Evolutionary conservation across 2,329 filamentous ascomycete genomes (phyloP).

Genomic region (Fusarium graminum): DNA sequence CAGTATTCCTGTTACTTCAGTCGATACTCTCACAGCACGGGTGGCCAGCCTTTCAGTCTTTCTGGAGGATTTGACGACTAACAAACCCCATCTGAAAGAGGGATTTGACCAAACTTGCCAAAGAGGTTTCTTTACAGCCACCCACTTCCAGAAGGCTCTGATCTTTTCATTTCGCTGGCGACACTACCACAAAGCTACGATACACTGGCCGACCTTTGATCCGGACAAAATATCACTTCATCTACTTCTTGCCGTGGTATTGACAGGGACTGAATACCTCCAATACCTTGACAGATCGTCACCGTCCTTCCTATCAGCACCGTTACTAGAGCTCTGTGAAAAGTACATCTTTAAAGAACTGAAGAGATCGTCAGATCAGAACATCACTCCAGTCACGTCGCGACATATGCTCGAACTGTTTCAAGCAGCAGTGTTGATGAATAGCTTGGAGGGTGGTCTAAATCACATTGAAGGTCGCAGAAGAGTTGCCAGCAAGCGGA

Average conservation of each 20-base stretch:
- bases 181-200: constrained; percentile 14
- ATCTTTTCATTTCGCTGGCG: constrained; percentile 17
- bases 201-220: constrained; percentile 41
- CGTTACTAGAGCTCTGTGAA: constrained; percentile 22
- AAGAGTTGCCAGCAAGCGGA: constrained; percentile 10
- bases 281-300: not conserved
- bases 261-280: constrained; percentile 21
- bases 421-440: constrained; percentile 30
- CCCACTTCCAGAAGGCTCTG: constrained; percentile 21
- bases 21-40: not conserved
- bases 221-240: constrained; percentile 20
- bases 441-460: constrained; percentile 8
- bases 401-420: constrained; percentile 18
- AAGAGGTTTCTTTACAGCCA: constrained; percentile 5
- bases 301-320: not conserved
- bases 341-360: constrained; percentile 32
- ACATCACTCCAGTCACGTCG: constrained; percentile 5
- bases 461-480: constrained; percentile 21
- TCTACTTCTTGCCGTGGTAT: constrained; percentile 9
- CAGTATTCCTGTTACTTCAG: not conserved
- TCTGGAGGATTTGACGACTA: not conserved
- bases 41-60: not conserved
- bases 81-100: constrained; percentile 18
- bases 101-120: not conserved
- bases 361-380: not conserved